Evolutionary conservation across 306 rosid species (phyloP), one percentile per base, ranked within the genome.

Genomic region (Rosa rugosa): DNA sequence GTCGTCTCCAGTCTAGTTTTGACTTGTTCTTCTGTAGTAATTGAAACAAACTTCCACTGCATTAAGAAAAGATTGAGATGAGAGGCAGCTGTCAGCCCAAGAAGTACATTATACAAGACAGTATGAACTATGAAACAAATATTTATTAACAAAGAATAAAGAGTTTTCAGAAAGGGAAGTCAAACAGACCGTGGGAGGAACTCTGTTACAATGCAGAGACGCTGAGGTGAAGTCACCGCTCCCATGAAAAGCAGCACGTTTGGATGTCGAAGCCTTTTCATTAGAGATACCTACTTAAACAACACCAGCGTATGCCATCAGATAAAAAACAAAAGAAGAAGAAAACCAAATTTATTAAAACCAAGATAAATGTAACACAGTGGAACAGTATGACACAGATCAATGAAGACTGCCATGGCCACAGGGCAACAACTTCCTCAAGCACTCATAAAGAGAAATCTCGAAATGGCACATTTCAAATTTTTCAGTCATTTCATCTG

Each of bases 241-340:
- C 99, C 99, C 99, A 93, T 93, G 74, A 95, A 95, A 70, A 93
- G 96, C 80, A 95, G 87, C 82, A 95, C 84, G 71, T 95, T 95
- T 77, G 99, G 99, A 74, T 95, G 99, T 38, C 94, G 80, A 72
- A 95, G 99, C 77, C 93, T 90, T 87, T 90, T 95, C 98, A 95
- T 95, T 65, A 95, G 92, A 75, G 98, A 95, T 59, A 93, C 94
- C 99, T 95, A 75, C 54, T 66, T 4, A 66, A 73, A 70, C 53
- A 87, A n/a, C 27, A 65, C 53, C 70, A 70, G 10, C 42, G 69
- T 73, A 13, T 71, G 50, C 79, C 75, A 75, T 80, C 53, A 75
- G 75, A 51, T 25, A 9, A 0, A 10, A 2, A 60, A 31, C 3
- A 31, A 31, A 31, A 31, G 36, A 31, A 31, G 36, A 31, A 31